Evolutionary conservation across 2,329 filamentous ascomycete genomes (phyloP).

Genomic region (Paraphaeosphaeria minitans): DNA sequence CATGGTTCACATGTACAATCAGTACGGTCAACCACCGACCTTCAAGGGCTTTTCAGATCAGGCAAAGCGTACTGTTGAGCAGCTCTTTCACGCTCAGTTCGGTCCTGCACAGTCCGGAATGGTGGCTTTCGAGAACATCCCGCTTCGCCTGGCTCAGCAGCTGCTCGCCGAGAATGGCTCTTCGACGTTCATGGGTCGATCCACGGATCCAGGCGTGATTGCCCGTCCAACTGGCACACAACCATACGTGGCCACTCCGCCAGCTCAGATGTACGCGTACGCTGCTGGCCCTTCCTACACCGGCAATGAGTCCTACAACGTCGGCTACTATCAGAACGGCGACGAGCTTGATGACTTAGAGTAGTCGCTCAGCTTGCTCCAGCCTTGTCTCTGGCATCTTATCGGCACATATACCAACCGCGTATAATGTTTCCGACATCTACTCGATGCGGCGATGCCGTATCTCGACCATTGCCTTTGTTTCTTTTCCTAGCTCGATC

Average conservation of each 20-base stretch:
- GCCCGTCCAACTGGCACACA: slow-evolving; percentile 18
- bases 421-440: not conserved
- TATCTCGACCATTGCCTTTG: slow-evolving; percentile 4
- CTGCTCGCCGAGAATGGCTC: slow-evolving; percentile 13
- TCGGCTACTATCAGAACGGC: not conserved
- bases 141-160: slow-evolving; percentile 28
- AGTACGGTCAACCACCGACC: slow-evolving; percentile 21
- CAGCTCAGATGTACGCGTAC: slow-evolving; percentile 1
- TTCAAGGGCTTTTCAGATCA: slow-evolving; percentile 18
- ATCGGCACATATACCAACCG: not conserved
- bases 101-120: slow-evolving; percentile 26
- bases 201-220: slow-evolving; percentile 30
- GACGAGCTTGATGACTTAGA: not conserved
- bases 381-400: not conserved
- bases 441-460: not conserved
- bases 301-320: not conserved
- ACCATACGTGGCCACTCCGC: not conserved
- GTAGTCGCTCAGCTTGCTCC: not conserved
- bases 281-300: not conserved
- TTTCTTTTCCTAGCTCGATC: not conserved
- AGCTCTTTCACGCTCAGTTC: slow-evolving; percentile 27
- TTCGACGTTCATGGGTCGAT: not conserved
- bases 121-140: slow-evolving; percentile 37
- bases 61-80: slow-evolving; percentile 32
- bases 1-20: slow-evolving; percentile 28